Percentiles rank a stretch among this genome's conserved stretches.
Evolutionary conservation across 371 early-diverging fungal species (phyloP).

Genomic region (Rhizopus stolonifer): DNA sequence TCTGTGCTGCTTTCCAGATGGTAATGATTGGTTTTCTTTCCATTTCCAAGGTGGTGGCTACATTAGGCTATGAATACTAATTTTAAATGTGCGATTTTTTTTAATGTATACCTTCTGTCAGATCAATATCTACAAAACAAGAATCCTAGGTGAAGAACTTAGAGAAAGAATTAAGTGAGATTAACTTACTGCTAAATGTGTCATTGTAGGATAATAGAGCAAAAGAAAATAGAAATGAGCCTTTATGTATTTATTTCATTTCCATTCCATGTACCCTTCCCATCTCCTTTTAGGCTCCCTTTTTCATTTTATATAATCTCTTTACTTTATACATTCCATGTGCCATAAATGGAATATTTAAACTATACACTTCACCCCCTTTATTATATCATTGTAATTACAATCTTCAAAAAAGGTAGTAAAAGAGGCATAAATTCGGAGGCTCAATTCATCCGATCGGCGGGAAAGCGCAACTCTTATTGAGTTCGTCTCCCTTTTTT

Average conservation of each 20-base stretch:
- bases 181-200: constrained; percentile 1
- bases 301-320: no score
- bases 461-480: no score
- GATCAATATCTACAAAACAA: constrained; percentile 21
- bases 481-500: no score
- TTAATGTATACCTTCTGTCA: constrained; percentile 16
- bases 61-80: background rate
- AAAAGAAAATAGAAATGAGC: constrained; percentile 3
- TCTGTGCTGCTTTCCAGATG: constrained; percentile 31
- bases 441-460: no score
- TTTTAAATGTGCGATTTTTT: background rate
- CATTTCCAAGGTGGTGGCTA: constrained; percentile 5
- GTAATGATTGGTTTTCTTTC: constrained; percentile 7
- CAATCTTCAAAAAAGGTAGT: no score
- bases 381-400: no score
- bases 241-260: background rate
- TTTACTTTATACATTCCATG: no score
- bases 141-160: constrained; percentile 9
- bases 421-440: no score
- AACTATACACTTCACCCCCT: no score
- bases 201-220: background rate
- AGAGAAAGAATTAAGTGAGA: background rate
- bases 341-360: background rate
- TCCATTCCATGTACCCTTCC: background rate
- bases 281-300: background rate